These are phyloP conservation scores for Arthrobotrys megalospora DNA, from an alignment of 2,329 filamentous ascomycete species.

Conservation along the genomic window DNA sequence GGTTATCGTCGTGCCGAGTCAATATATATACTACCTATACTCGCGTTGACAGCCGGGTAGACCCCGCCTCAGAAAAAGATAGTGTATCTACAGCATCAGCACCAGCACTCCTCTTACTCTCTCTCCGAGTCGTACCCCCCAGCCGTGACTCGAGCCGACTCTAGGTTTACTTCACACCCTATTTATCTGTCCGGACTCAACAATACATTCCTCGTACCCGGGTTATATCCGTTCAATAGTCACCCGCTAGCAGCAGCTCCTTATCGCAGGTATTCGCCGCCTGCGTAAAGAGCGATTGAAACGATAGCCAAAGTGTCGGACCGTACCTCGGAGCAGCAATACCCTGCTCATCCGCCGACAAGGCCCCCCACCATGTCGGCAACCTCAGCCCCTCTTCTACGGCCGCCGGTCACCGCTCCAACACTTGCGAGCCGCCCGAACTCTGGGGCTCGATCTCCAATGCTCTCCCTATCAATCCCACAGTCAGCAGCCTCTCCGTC, in stretches of 20 bases:
- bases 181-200: background rate
- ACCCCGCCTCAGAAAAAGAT: conserved; percentile 5
- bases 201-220: background rate
- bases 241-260: conserved; percentile 15
- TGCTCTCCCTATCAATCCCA: conserved; percentile 63
- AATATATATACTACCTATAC: background rate
- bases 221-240: conserved; percentile 1
- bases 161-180: background rate
- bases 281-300: conserved; percentile 36
- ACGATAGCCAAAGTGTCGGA: conserved; percentile 38
- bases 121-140: background rate
- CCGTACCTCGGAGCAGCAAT: conserved; percentile 38
- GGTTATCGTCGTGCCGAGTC: background rate
- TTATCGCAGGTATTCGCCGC: conserved; percentile 30
- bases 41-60: conserved; percentile 7
- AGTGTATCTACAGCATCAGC: background rate
- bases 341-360: conserved; percentile 39
- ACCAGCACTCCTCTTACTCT: background rate
- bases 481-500: conserved; percentile 49
- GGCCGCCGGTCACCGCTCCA: conserved; percentile 54
- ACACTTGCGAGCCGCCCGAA: conserved; percentile 58
- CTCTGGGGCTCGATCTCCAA: conserved; percentile 58
- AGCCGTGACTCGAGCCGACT: background rate
- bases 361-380: conserved; percentile 60
- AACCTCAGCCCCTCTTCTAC: conserved; percentile 60